Percentiles rank a stretch among this genome's conserved stretches.
Evolutionary conservation across 176 grass and related monocot genomes (phyloP).

Genomic region (Aechmea fasciata): DNA sequence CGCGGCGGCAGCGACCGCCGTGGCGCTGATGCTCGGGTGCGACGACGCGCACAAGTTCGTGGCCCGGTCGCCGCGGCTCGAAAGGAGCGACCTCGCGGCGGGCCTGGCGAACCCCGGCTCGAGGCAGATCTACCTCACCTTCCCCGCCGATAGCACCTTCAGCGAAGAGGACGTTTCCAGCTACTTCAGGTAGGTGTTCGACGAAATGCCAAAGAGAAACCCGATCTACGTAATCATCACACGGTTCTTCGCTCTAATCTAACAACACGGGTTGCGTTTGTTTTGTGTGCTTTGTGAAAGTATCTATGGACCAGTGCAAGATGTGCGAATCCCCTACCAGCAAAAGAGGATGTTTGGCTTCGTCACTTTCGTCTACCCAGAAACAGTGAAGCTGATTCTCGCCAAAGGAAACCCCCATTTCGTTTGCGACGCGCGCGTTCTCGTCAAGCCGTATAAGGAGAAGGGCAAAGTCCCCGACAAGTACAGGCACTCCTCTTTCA

Average conservation of each 20-base stretch:
- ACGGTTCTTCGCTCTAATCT: not conserved
- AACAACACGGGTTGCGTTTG: not conserved
- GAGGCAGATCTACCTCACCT: constrained; percentile 85
- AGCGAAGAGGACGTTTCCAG: constrained; percentile 69
- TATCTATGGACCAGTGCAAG: constrained; percentile 84
- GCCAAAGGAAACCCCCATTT: constrained; percentile 77
- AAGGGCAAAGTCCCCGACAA: constrained; percentile 80
- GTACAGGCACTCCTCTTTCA: constrained; percentile 38
- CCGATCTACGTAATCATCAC: not conserved
- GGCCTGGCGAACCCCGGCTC: constrained; percentile 33
- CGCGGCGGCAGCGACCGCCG: constrained; percentile 38
- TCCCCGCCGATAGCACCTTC: constrained; percentile 79
- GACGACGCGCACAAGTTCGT: constrained; percentile 50
- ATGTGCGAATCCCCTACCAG: constrained; percentile 88
- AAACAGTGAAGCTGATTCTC: constrained; percentile 56
- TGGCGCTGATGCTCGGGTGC: constrained; percentile 31
- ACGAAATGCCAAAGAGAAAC: constrained; percentile 12
- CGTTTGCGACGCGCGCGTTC: constrained; percentile 68
- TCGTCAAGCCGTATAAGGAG: constrained; percentile 96
- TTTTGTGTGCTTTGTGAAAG: constrained; percentile 28
- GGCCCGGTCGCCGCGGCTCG: constrained; percentile 39
- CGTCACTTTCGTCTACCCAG: constrained; percentile 74
- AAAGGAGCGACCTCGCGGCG: constrained; percentile 34
- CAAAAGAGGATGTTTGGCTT: constrained; percentile 98
- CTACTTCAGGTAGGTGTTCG: constrained; percentile 72